Base-by-base conservation (phyloP, 164 flowering plant species). In the Tinospora cordifolia region DNA sequence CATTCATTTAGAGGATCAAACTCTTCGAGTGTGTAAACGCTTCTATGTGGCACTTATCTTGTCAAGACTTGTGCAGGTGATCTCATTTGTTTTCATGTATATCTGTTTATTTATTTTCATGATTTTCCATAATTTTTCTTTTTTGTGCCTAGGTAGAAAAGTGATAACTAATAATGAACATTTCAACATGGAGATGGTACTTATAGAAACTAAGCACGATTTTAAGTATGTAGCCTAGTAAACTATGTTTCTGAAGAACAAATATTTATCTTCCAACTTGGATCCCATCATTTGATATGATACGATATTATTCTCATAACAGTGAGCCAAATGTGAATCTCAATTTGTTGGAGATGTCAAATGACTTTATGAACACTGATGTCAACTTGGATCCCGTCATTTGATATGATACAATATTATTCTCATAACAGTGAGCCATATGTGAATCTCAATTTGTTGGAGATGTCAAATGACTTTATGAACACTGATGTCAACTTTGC, bases 41-140 rank as follows among this genome's bases (percentile, higher is more conserved):
- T 92, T 94, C 75, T 90, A 89, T 82, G 97, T 94, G 76, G 92
- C 99, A 57, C 94, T 94, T 68, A 94, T 94, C 67, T 80, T 94
- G 84, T 84, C 95, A 76, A 86, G 88, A 75, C 84, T 92, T 70
- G 97, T 94, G 64, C 99, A 94, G 97, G 99, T 94, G 70, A 71
- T 27, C 58, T 68, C 49, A 12, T 69, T 30, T 63, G 59, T 51
- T 51, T 17, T 51, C 59, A 51, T 51, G 19, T 51, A 8, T 17
- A 19, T 49, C 21, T 49, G 5, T 49, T 4, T 5, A 14, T 15
- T 3, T 15, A 14, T 11, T 13, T 49, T 49, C 19, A 49, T 19
- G 2, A 12, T 11, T 15, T 11, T 49, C 21, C 58, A 19, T 49
- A 49, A 15, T 13, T 14, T 49, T 49, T 5, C 21, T 13, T 14